phyloP scores from a whole-genome alignment of 352 stramenopile species.

The Peronospora farinosa region DNA sequence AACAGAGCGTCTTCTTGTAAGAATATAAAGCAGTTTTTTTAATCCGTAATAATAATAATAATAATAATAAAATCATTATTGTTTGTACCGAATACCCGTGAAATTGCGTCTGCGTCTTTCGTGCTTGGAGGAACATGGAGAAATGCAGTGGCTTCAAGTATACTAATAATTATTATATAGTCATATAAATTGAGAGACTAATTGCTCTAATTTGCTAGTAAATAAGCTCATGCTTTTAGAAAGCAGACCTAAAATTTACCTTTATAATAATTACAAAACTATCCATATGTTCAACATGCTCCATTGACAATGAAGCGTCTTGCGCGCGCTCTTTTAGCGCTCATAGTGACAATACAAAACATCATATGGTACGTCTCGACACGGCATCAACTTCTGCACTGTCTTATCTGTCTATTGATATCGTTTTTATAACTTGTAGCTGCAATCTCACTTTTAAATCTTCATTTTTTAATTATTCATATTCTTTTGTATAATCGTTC shows the following conservation, averaged over 20 bases:
- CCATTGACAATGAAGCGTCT: constrained; percentile 12
- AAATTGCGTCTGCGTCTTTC: constrained; percentile 51
- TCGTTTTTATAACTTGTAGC: background rate
- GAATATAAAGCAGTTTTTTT: no score
- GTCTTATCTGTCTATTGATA: constrained; percentile 3
- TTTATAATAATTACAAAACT: no score
- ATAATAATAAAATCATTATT: no score
- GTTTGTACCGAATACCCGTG: constrained; percentile 53
- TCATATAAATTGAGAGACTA: no score
- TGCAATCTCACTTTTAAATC: background rate
- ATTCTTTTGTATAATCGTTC: background rate
- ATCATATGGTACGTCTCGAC: constrained; percentile 11
- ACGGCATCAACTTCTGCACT: background rate
- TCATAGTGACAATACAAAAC: constrained; percentile 1
- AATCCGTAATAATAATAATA: no score
- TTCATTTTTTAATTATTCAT: constrained; percentile 2
- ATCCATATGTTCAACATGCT: no score
- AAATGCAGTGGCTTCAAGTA: no score
- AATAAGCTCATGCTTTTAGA: no score
- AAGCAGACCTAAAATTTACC: no score
- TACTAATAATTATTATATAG: no score
- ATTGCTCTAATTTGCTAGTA: no score
- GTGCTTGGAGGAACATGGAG: constrained; percentile 66
- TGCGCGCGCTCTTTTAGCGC: constrained; percentile 9
- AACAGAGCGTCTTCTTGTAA: no score